Evolutionary conservation across 208 protist genomes (phyloP), one percentile per base, ranked within the genome.

Genomic region (Borovskyia barvae): DNA sequence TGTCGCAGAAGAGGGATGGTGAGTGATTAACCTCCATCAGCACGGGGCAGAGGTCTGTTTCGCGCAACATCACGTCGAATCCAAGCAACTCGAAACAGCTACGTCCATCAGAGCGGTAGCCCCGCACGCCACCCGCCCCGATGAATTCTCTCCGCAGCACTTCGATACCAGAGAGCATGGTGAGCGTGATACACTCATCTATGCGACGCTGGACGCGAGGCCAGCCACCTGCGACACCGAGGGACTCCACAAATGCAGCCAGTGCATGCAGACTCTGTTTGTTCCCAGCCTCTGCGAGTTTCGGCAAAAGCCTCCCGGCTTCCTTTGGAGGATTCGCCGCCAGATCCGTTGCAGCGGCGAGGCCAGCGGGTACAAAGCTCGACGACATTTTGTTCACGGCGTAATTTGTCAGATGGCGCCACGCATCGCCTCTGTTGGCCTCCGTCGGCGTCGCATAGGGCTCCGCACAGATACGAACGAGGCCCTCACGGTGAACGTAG

Each of bases 11-110:
- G 28, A 93, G 79, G 12, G 85, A 93, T 0, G 92, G 92, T 3
- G 85, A 93, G 72, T 95, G 92, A 66, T 97, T 97, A 19, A 95
- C 87, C 61, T 97, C 92, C 77, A 95, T 82, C 43, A 97, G 54
- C 17, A 89, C 78, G 5, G 87, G 87, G 17, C 80, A 46, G 24
- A 92, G 54, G 20, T 62, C 26, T 0, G 6, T 51, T 19, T 60
- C 76, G 2, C 66, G 70, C 36, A 96, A 68, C 77, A 96, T 67
- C 15, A 96, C 57, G 37, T 96, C 90, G 58, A 96, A 94, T 25
- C 90, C 90, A 11, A 96, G 76, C n/a, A 96, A 67, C 60, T 96
- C 90, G 57, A 96, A 96, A 66, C 87, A 94, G 37, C 71, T 72
- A 17, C 57, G 59, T 17, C 72, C 71, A 53, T 89, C 80, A n/a